These are phyloP conservation scores for Naganishia randhawae DNA, from an alignment of 768 basidiomycete genomes.

Conservation along the genomic window DNA sequence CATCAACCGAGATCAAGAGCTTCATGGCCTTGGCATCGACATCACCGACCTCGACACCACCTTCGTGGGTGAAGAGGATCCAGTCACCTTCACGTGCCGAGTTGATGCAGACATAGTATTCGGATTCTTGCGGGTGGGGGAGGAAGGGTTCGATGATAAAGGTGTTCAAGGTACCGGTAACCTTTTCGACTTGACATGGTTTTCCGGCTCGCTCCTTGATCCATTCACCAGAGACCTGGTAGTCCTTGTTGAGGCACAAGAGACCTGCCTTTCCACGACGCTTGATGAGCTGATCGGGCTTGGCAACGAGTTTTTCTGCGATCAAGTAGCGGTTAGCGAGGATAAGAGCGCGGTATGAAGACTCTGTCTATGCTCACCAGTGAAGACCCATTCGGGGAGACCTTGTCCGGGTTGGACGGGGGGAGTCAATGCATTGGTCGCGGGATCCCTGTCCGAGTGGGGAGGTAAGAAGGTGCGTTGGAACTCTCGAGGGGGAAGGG, in stretches of 20 bases:
- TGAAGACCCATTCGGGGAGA: constrained; percentile 53
- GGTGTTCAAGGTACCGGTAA: constrained; percentile 90
- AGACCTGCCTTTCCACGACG: constrained; percentile 97
- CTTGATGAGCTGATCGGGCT: constrained; percentile 85
- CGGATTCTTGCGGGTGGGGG: constrained; percentile 85
- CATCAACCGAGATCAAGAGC: constrained; percentile 71
- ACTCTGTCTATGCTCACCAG: constrained; percentile 31
- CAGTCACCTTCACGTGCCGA: constrained; percentile 89
- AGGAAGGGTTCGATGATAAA: constrained; percentile 99
- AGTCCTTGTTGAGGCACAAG: constrained; percentile 86
- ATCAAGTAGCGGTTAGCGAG: background rate
- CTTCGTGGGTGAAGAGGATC: constrained; percentile 98
- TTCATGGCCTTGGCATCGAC: constrained; percentile 95
- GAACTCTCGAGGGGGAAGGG: background rate
- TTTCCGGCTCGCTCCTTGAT: constrained; percentile 84
- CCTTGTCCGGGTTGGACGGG: constrained; percentile 50
- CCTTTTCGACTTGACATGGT: constrained; percentile 86
- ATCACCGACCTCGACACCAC: constrained; percentile 97
- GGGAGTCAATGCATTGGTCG: constrained; percentile 48
- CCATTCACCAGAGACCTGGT: constrained; percentile 83
- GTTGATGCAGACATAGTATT: constrained; percentile 98
- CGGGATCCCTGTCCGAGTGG: constrained; percentile 48
- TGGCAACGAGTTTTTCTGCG: constrained; percentile 52
- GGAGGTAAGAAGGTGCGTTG: background rate
- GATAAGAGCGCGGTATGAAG: background rate